phyloP scores from a whole-genome alignment of 768 basidiomycete species.

The Termitomyces sp. region DNA sequence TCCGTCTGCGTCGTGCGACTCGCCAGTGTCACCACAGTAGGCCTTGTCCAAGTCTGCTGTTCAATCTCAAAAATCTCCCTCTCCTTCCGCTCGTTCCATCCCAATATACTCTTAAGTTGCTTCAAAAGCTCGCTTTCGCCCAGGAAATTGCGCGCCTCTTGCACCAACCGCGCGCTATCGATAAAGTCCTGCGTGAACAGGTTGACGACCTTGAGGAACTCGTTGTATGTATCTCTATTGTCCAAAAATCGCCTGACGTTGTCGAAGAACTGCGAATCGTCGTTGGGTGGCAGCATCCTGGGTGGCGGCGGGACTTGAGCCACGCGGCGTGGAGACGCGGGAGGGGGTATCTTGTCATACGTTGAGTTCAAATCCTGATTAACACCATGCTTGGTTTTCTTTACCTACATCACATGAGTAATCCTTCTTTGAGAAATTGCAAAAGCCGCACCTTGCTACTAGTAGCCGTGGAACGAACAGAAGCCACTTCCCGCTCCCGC shows the following conservation, averaged over 20 bases:
- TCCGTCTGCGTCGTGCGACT: slow-evolving; percentile 60
- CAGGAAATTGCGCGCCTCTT: slow-evolving; percentile 74
- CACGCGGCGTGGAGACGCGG: slow-evolving; percentile 21
- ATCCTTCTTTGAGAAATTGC: background rate
- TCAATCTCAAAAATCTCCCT: slow-evolving; percentile 49
- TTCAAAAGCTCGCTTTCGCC: slow-evolving; percentile 76
- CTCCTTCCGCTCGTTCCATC: slow-evolving; percentile 78
- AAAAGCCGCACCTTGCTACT: slow-evolving; percentile 34
- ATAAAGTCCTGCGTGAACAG: slow-evolving; percentile 94
- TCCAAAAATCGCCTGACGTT: slow-evolving; percentile 75
- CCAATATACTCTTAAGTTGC: slow-evolving; percentile 82
- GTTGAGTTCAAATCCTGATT: slow-evolving; percentile 36
- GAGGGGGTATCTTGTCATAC: slow-evolving; percentile 36
- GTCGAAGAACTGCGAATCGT: slow-evolving; percentile 84
- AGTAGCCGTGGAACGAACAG: slow-evolving; percentile 27
- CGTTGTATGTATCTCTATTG: slow-evolving; percentile 79
- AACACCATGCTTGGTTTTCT: slow-evolving; percentile 37
- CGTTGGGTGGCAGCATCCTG: slow-evolving; percentile 26
- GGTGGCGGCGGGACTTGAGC: slow-evolving; percentile 24
- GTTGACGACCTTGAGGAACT: slow-evolving; percentile 94
- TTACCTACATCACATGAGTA: slow-evolving; percentile 8
- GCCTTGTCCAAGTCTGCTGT: slow-evolving; percentile 48
- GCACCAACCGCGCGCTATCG: slow-evolving; percentile 78
- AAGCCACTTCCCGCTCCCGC: slow-evolving; percentile 20
- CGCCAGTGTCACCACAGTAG: slow-evolving; percentile 37